Evolutionary conservation across 2,329 filamentous ascomycete genomes (phyloP).

Genomic region (Colletotrichum australisinense): DNA sequence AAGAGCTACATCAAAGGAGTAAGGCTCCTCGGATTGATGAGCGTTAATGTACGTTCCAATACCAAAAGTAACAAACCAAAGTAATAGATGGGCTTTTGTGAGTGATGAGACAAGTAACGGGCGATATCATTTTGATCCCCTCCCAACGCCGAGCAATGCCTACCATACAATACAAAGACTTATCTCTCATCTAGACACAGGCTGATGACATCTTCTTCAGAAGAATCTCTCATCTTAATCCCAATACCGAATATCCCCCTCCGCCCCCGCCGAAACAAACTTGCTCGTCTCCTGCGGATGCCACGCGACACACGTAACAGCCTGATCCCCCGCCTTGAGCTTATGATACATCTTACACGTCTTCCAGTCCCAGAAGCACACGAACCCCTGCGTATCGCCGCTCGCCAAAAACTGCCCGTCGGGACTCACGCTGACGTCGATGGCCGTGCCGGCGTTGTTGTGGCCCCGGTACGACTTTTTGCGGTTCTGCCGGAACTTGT

Average conservation of each 20-base stretch:
- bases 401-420: constrained; percentile 92
- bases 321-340: constrained; percentile 84
- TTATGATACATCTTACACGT: constrained; percentile 99
- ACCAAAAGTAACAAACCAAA: not conserved
- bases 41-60: too few relatives aligned
- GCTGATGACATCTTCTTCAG: not conserved
- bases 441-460: constrained; percentile 93
- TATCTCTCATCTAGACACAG: not conserved
- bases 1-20: too few relatives aligned
- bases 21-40: too few relatives aligned
- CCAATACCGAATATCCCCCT: constrained; percentile 92
- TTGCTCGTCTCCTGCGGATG: constrained; percentile 98
- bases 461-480: constrained; percentile 98
- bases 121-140: constrained; percentile 14
- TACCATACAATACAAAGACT: constrained; percentile 13
- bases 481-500: constrained; percentile 96
- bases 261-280: constrained; percentile 88
- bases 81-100: too few relatives aligned
- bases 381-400: constrained; percentile 88
- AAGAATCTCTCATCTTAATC: constrained; percentile 67
- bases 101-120: not conserved
- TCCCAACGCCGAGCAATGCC: constrained; percentile 36
- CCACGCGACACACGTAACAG: constrained; percentile 91
- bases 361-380: constrained; percentile 99
- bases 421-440: constrained; percentile 88